Conservation (phyloP, 345 rosid genomes). For the Citrus inodora region DNA sequence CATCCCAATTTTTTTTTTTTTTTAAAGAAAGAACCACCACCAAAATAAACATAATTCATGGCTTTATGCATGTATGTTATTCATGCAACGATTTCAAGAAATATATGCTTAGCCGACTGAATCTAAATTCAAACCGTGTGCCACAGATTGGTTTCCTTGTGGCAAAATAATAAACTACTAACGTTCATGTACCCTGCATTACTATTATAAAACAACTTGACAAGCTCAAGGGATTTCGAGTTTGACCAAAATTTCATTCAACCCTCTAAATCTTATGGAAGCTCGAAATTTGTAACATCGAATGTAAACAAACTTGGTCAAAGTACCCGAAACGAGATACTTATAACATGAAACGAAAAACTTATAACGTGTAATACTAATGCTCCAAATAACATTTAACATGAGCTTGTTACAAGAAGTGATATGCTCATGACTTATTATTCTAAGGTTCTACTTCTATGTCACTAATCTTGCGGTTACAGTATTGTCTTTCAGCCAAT, state of each 20-base stretch:
- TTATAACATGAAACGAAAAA: not conserved
- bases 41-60: not conserved
- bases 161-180: not conserved
- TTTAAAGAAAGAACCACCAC: not conserved
- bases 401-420: not conserved
- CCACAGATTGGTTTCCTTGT: not conserved
- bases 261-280: too few species aligned
- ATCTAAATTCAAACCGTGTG: not conserved
- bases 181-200: not conserved
- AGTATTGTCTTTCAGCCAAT: not conserved
- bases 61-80: not conserved
- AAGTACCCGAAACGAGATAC: not conserved
- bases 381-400: not conserved
- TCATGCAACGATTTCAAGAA: not conserved
- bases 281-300: too few species aligned
- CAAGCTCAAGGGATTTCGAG: too few species aligned
- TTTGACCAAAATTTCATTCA: too few species aligned
- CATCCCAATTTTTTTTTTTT: not conserved
- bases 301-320: not conserved
- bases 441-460: not conserved
- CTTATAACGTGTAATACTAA: not conserved
- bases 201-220: too few species aligned
- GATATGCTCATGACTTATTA: not conserved
- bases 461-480: not conserved
- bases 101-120: not conserved